Conservation (phyloP, 208 protist species). For the Acanthamoeba triangularis region DNA sequence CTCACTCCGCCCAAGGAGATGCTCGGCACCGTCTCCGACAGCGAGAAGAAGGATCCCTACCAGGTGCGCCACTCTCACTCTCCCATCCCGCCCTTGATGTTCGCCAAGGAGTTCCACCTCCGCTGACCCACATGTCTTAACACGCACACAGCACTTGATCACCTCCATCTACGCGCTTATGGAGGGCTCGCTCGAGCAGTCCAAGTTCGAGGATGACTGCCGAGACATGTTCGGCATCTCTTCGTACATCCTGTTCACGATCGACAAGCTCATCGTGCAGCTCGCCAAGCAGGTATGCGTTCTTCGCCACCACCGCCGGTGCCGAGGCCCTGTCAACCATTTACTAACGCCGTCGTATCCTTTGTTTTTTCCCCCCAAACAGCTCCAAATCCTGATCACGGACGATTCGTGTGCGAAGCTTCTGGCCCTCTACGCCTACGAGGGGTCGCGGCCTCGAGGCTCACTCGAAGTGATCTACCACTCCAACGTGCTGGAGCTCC, state of each 20-base stretch:
- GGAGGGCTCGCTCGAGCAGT: constrained; percentile 46
- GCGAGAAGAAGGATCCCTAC: constrained; percentile 22
- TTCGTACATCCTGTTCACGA: constrained; percentile 83
- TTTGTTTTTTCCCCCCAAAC: not conserved
- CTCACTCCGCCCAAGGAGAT: constrained; percentile 47
- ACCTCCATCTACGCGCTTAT: constrained; percentile 67
- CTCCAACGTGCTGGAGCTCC: constrained; percentile 75
- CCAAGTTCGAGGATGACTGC: constrained; percentile 84
- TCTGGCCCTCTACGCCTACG: constrained; percentile 76
- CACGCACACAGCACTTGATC: not conserved
- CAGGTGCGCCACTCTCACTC: not conserved
- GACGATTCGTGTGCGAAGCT: constrained; percentile 78
- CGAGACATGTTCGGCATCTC: constrained; percentile 81
- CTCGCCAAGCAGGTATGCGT: constrained; percentile 77
- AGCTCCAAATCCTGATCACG: constrained; percentile 79
- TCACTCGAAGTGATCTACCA: constrained; percentile 78
- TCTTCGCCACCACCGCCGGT: not conserved
- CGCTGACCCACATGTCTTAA: not conserved
- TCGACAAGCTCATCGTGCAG: constrained; percentile 82
- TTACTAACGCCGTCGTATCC: no score
- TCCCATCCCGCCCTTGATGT: not conserved
- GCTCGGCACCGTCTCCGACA: not conserved
- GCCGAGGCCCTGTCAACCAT: not conserved
- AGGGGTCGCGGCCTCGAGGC: constrained; percentile 44
- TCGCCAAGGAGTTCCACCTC: not conserved